Evolutionary conservation across 2,329 filamentous ascomycete species (phyloP), one percentile per base, ranked within the genome.

Genomic region (Colletotrichum tofieldiae): DNA sequence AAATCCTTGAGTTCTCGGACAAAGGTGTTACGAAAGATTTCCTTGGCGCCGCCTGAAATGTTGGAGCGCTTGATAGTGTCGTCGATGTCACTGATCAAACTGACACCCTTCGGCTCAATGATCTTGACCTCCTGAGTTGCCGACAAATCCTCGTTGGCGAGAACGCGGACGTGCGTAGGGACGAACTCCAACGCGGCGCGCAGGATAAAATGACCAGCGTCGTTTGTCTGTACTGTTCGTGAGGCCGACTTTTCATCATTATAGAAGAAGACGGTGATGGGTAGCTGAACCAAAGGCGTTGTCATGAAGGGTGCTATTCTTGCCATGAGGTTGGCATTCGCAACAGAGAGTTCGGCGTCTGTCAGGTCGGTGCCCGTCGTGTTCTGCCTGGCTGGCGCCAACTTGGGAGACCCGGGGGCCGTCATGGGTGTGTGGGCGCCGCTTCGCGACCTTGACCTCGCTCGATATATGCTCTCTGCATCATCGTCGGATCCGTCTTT

Each of bases 11-110:
- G 85, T 55, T 98, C 94, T 12, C 95, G 92, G 65, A 98, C 92
- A 79, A 99, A 99, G 0, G 95, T 96, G 80, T 98, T 98, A 70
- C 96, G 92, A 81, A 98, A 98, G 73, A 98, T 98, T 79, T 98
- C 96, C 71, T 95, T 92, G 0, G 96, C 93, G 8, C 97, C 96
- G 64, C 90, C 90, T 2, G 91, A 89, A 75, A 99, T 98, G 68
- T 95, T 97, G 26, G 96, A 98, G 77, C 95, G 93, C 81, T 99
- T 99, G 79, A 99, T 92, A 0, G 96, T 99, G 81, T 99, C 96
- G 78, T 99, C 96, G 74, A 99, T 96, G 80, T 99, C 96, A 80
- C 94, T 98, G 80, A 99, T 98, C 71, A 99, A 79, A 81, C 95
- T 98, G 74, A 99, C 89, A 51, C 96, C 96, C 29, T 85, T 86